Conservation (phyloP, 768 basidiomycete genomes). For the Boletus coccyginus region DNA sequence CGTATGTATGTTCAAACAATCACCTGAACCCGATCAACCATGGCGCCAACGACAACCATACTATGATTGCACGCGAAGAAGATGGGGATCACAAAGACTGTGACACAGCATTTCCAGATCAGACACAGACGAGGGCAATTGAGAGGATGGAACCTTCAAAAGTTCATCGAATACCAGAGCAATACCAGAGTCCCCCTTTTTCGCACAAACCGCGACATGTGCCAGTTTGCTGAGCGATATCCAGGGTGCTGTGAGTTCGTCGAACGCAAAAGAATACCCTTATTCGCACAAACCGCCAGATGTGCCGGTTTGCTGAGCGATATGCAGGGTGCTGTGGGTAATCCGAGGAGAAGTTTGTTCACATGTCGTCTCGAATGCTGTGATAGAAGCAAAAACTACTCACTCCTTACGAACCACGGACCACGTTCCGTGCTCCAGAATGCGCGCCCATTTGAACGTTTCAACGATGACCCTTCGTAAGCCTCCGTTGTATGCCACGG, state of each 20-base stretch:
- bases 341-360: constrained; percentile 12
- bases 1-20: too few relatives aligned
- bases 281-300: neutral
- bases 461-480: neutral
- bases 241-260: neutral
- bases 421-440: neutral
- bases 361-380: neutral
- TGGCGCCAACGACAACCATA: neutral
- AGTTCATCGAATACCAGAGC: neutral
- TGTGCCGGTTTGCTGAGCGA: neutral
- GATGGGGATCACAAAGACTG: neutral
- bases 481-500: constrained; percentile 1
- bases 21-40: neutral
- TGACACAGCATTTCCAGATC: neutral
- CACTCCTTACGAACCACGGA: neutral
- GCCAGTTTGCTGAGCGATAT: neutral
- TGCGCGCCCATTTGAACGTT: constrained; percentile 2
- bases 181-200: neutral
- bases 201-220: neutral
- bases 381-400: constrained; percentile 5
- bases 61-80: neutral
- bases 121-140: neutral
- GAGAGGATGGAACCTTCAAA: neutral
- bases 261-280: neutral
- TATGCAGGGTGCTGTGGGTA: constrained; percentile 5